phyloP scores from a whole-genome alignment of 2,329 filamentous ascomycete species.

The Fusarium chlamydosporum region DNA sequence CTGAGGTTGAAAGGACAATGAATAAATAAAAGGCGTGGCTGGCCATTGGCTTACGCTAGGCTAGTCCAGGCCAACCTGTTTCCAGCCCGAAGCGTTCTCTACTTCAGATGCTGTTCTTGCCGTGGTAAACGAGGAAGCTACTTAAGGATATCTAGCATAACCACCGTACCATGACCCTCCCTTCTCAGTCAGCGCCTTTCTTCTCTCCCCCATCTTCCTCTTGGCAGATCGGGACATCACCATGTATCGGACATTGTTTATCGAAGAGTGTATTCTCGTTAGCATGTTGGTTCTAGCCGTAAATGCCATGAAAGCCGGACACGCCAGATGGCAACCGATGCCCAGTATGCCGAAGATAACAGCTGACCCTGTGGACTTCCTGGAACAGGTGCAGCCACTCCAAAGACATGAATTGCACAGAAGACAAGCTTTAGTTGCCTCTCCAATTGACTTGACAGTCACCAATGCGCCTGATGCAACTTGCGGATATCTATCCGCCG shows the following conservation, averaged over 20 bases:
- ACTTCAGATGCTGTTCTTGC: background rate
- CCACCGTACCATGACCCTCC: accelerated
- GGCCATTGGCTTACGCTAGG: background rate
- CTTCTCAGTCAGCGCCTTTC: accelerated
- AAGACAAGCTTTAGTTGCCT: background rate
- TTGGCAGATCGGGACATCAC: no score
- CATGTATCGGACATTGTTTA: background rate
- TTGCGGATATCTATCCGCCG: slow-evolving; percentile 4
- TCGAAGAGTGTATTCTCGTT: background rate
- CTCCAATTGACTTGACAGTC: background rate
- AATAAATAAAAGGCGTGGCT: background rate
- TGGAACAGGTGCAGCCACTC: background rate
- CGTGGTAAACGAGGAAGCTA: background rate
- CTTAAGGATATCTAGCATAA: background rate
- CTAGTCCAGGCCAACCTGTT: background rate
- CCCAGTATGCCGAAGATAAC: background rate
- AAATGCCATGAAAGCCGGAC: background rate
- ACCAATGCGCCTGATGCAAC: background rate
- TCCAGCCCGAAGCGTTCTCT: background rate
- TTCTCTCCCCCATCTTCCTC: no score
- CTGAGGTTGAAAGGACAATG: background rate
- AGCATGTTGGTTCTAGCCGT: background rate
- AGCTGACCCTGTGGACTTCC: background rate
- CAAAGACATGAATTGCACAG: background rate
- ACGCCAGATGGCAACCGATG: background rate